These are phyloP conservation scores for Pichia sp. DNA, from an alignment of 1,139 yeast species.

Conservation along the genomic window DNA sequence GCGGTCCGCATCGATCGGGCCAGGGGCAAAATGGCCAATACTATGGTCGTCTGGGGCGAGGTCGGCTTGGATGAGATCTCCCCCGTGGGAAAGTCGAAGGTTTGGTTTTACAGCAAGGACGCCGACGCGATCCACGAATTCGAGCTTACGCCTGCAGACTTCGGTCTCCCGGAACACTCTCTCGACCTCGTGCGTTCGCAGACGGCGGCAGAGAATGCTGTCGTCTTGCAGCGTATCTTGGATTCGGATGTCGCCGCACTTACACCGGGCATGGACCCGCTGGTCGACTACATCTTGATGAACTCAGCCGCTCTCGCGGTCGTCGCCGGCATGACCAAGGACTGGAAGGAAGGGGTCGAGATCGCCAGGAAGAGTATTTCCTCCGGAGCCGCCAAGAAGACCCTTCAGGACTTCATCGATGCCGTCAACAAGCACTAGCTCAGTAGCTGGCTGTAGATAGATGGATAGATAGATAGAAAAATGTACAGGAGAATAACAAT, in stretches of 20 bases:
- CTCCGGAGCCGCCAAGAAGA: slow-evolving; percentile 59
- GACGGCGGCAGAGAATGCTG: slow-evolving; percentile 83
- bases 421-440: slow-evolving; percentile 33
- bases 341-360: slow-evolving; percentile 75
- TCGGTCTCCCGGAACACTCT: slow-evolving; percentile 74
- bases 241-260: slow-evolving; percentile 33
- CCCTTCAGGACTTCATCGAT: slow-evolving; percentile 54
- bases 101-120: slow-evolving; percentile 65
- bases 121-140: slow-evolving; percentile 37
- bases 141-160: slow-evolving; percentile 59
- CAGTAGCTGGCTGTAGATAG: not conserved
- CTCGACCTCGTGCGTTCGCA: slow-evolving; percentile 71
- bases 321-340: slow-evolving; percentile 59
- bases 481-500: not conserved
- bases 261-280: slow-evolving; percentile 46
- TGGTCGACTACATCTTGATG: slow-evolving; percentile 81
- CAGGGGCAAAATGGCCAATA: slow-evolving; percentile 42
- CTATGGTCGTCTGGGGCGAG: slow-evolving; percentile 89
- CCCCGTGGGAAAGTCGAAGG: slow-evolving; percentile 74
- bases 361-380: slow-evolving; percentile 65
- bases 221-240: slow-evolving; percentile 45
- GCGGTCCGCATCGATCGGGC: slow-evolving; percentile 53
- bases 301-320: slow-evolving; percentile 86
- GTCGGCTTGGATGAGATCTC: slow-evolving; percentile 91
- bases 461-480: not conserved